phyloP scores from a whole-genome alignment of 2,329 filamentous ascomycete species.

The Pestalotiopsis sp. region DNA sequence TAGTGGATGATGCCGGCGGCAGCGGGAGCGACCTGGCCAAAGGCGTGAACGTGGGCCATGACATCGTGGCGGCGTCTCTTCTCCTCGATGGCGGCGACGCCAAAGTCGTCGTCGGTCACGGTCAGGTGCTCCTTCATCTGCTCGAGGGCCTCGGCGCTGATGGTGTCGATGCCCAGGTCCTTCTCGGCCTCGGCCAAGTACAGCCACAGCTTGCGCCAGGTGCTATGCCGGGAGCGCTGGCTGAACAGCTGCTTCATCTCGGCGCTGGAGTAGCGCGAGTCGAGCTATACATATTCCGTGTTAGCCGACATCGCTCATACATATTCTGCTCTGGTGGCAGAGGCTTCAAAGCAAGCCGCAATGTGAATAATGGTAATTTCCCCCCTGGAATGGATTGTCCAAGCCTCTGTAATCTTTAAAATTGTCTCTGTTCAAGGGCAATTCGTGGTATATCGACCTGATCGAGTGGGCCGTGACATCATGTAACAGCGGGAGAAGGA shows the following conservation, averaged over 20 bases:
- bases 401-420: not conserved
- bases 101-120: conserved; percentile 80
- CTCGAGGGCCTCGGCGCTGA: conserved; percentile 73
- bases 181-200: conserved; percentile 81
- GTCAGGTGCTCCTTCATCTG: conserved; percentile 75
- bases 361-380: not conserved
- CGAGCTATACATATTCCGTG: not conserved
- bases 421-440: not conserved
- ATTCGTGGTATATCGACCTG: not conserved
- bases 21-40: conserved; percentile 54
- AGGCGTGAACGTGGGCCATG: conserved; percentile 76
- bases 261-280: conserved; percentile 18
- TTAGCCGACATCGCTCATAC: not conserved
- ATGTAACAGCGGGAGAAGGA: not conserved
- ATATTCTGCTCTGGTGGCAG: not conserved
- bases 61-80: conserved; percentile 65
- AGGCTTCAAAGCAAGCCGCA: not conserved
- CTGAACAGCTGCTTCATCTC: conserved; percentile 84
- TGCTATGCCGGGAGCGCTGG: conserved; percentile 72
- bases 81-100: conserved; percentile 75
- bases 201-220: conserved; percentile 85
- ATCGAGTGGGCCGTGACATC: not conserved
- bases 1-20: conserved; percentile 79
- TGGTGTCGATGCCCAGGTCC: conserved; percentile 73
- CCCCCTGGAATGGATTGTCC: not conserved